Base-by-base conservation (phyloP, 2,329 filamentous ascomycete species). In the Phaeosphaeriaceae sp. region DNA sequence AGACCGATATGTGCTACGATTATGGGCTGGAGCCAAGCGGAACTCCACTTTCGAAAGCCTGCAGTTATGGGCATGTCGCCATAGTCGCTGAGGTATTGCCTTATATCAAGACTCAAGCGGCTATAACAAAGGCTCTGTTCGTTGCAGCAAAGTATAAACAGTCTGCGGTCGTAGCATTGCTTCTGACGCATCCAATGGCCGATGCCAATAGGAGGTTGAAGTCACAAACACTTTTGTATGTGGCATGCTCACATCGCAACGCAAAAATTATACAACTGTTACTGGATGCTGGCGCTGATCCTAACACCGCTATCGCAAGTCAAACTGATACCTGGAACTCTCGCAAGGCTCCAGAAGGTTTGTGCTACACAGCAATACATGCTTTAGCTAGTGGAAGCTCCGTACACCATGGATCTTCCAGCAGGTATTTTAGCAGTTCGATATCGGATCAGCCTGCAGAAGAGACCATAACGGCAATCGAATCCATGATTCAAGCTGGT, bases 1-100 rank as follows among this genome's bases (percentile, higher is more conserved):
- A 51, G 2, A 77, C 74, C 53, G 67, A 7, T 3, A 20, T 7
- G 21, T 44, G 6, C 21, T 20, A 44, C n/a, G n/a, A 19, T 20
- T 44, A 20, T 19, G 41, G 41, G 3, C 15, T 22, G 15, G 13
- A 13, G n/a, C 21, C 41, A 20, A 19, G n/a, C 21, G 21, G n/a
- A 44, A 20, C 41, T 20, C 41, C 41, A 2, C 9, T 44, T 9
- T 44, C n/a, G 41, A 20, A 44, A 20, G 41, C 41, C n/a, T 44
- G 41, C 41, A 44, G n/a, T 17, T 44, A 44, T 20, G 41, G 41
- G 7, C 41, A 44, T 44, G n/a, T 19, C 21, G 49, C 60, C 21
- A 56, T 56, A 33, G 54, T 54, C 19, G 59, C 63, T 11, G 48
- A 64, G n/a, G 3, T 54, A 50, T 54, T n/a, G 49, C 46, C 13